Evolutionary conservation across 2,329 filamentous ascomycete genomes (phyloP).

Genomic region (Colletotrichum scovillei): DNA sequence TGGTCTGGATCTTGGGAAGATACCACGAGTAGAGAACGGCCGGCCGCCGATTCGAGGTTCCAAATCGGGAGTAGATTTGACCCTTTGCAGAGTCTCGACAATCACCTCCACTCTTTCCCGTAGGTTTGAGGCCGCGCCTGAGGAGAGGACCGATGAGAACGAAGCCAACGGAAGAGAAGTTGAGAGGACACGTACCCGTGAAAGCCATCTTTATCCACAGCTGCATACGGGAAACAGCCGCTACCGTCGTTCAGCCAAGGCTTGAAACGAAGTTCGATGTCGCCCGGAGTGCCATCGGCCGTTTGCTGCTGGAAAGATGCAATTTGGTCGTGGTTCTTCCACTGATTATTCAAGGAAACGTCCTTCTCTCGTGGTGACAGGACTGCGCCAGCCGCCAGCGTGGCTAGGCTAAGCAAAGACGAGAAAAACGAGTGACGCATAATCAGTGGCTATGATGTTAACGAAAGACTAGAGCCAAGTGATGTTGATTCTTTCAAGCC

Average conservation of each 20-base stretch:
- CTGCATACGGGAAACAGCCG: slow-evolving; percentile 7
- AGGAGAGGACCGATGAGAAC: neutral
- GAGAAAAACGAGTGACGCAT: neutral
- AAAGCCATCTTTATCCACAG: slow-evolving; percentile 7
- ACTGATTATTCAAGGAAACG: neutral
- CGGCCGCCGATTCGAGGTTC: neutral
- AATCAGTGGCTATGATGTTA: neutral
- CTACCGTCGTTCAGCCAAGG: neutral
- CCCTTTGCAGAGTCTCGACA: neutral
- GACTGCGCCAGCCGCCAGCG: neutral
- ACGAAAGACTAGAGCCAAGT: neutral
- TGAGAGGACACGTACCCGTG: neutral
- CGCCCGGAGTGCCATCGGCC: neutral
- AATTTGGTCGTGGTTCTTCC: neutral
- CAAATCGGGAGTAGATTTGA: slow-evolving; percentile 8
- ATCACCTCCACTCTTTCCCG: neutral
- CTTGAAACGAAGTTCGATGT: slow-evolving; percentile 8
- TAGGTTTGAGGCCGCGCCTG: neutral
- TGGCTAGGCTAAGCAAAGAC: neutral
- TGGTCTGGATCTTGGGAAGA: slow-evolving; percentile 2
- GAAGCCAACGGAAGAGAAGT: neutral
- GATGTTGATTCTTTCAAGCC: no score
- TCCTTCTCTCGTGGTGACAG: neutral
- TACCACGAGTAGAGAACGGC: slow-evolving; percentile 16
- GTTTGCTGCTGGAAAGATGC: neutral